Base-by-base conservation (phyloP, 148 eudicot species). In the Fallopia convolvulus region DNA sequence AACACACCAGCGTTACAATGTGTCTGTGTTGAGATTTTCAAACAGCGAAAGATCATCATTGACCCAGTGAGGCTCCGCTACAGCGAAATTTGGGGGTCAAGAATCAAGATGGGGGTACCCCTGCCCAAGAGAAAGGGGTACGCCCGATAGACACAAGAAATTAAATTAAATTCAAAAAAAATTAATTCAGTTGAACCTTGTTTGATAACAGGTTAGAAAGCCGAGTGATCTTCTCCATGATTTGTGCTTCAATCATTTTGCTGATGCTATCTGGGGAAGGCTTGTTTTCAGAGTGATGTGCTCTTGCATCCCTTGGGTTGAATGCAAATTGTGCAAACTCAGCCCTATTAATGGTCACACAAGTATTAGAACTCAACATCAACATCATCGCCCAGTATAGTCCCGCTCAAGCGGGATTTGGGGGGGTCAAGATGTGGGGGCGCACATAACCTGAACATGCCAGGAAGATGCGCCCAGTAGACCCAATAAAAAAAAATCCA, bases 311-410 rank as follows among this genome's bases (percentile, higher is more conserved):
- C 78, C 90, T 96, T 0, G 99, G 99, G 3, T 91, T 96, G 83
- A 93, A 91, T 41, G 98, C 98, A 79, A 77, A 87, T 36, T 87
- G 88, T 50, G 98, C 99, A 79, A 79, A 87, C 42, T 86, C 83
- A n/a, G 89, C 88, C 75, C 99, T 96, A 83, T 32, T 50, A 30
- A 77, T 53, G 33, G 18, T 52, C 49, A 32, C 44, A 73, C 44
- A 18, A 2, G 21, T 30, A 13, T 30, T 20, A 47, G 47, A 30
- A 44, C 17, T 17, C 30, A 26, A 26, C 30, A 26, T 26, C 30
- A 26, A 26, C 30, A 26, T 26, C 30, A 26, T 26, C 30, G 30
- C 30, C 30, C 30, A 26, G 30, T 26, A 26, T 26, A 26, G 30
- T 26, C 30, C 30, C 30, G 30, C 30, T 26, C 30, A 26, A 26